Evolutionary conservation across 768 basidiomycete species (phyloP).

Genomic region (Suillus sp.): DNA sequence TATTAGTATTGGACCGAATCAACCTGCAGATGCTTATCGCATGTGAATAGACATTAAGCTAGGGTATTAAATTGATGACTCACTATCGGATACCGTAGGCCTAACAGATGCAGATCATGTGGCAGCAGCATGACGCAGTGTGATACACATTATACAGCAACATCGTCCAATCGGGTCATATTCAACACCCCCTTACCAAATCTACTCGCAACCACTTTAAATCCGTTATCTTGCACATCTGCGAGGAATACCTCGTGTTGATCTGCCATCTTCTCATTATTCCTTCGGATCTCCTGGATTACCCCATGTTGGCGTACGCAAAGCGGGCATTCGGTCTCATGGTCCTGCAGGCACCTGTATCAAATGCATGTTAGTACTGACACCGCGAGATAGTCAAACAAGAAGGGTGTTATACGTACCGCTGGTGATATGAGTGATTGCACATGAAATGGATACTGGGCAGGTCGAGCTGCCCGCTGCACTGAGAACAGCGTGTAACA

Average conservation of each 20-base stretch:
- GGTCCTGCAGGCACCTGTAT: slow-evolving; percentile 80
- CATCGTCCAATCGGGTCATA: slow-evolving; percentile 29
- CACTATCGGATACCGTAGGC: background rate
- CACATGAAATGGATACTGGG: slow-evolving; percentile 98
- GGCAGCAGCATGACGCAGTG: background rate
- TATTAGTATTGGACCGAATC: background rate
- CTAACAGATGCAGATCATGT: background rate
- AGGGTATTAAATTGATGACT: background rate
- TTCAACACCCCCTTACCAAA: slow-evolving; percentile 69
- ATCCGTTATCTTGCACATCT: slow-evolving; percentile 72
- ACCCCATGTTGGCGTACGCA: slow-evolving; percentile 88
- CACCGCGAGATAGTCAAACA: too few relatives aligned
- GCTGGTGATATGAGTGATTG: slow-evolving; percentile 93
- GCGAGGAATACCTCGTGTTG: slow-evolving; percentile 80
- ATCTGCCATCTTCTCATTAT: slow-evolving; percentile 82
- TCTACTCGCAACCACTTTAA: slow-evolving; percentile 67
- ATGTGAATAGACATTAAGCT: background rate
- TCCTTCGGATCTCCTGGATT: slow-evolving; percentile 84
- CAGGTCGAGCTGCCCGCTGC: slow-evolving; percentile 87
- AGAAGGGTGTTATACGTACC: too few relatives aligned
- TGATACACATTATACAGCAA: slow-evolving; percentile 17
- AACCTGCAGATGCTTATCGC: background rate
- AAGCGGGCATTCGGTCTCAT: slow-evolving; percentile 87
- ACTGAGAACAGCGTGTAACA: slow-evolving; percentile 89
- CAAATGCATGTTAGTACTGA: background rate